Percentiles rank a stretch among this genome's conserved stretches.
Evolutionary conservation across 1,139 yeast species (phyloP).

Genomic region (Hansenula lynferdii): DNA sequence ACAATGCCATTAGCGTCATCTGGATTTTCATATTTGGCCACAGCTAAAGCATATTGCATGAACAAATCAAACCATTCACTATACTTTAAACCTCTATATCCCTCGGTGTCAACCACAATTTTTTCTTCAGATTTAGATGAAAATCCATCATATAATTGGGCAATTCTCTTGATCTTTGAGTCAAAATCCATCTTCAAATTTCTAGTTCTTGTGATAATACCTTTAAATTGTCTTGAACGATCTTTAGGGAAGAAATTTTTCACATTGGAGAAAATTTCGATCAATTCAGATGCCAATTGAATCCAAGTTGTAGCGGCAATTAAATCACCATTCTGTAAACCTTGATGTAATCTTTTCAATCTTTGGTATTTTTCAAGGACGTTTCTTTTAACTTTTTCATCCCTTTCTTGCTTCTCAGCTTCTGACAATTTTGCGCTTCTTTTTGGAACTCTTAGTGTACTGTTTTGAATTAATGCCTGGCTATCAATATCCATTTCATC

Average conservation of each 20-base stretch:
- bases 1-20: slow-evolving; percentile 68
- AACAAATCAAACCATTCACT: slow-evolving; percentile 84
- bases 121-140: slow-evolving; percentile 34
- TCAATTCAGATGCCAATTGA: slow-evolving; percentile 74
- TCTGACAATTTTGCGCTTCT: slow-evolving; percentile 42
- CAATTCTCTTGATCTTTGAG: slow-evolving; percentile 64
- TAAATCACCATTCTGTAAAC: slow-evolving; percentile 46
- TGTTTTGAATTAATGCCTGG: slow-evolving; percentile 32
- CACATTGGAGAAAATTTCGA: slow-evolving; percentile 76
- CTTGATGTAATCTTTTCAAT: slow-evolving; percentile 52
- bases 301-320: slow-evolving; percentile 78
- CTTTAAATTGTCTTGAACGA: slow-evolving; percentile 62
- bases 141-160: slow-evolving; percentile 63
- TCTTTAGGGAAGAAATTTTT: slow-evolving; percentile 76
- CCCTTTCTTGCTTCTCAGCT: slow-evolving; percentile 52
- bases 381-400: slow-evolving; percentile 52
- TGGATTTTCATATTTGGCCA: slow-evolving; percentile 57
- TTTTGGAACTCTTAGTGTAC: slow-evolving; percentile 24
- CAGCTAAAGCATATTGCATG: slow-evolving; percentile 67
- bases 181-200: slow-evolving; percentile 62
- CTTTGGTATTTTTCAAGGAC: slow-evolving; percentile 65
- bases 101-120: slow-evolving; percentile 36
- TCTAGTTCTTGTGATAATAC: slow-evolving; percentile 58
- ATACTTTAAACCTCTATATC: slow-evolving; percentile 71
- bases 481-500: slow-evolving; percentile 10